A percentile compares a stretch with the other conserved stretches of the same genome.
Evolutionary conservation across 805 yeast genomes (phyloP).

Genomic region (Yarrowia phangngaensis): DNA sequence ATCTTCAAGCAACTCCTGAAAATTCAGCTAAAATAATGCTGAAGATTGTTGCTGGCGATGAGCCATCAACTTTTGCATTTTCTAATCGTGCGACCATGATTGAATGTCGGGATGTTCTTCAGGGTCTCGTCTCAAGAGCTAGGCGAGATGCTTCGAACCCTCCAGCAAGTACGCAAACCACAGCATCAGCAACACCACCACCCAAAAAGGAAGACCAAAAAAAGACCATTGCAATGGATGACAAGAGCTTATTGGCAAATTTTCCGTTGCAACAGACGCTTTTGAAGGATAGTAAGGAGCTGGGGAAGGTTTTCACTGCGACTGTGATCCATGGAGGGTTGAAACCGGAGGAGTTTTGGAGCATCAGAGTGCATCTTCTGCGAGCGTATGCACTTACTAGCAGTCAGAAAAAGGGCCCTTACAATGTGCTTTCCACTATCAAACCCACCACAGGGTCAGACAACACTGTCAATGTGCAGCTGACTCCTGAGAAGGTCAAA

Average conservation of each 20-base stretch:
- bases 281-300: constrained; percentile 59
- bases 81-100: constrained; percentile 22
- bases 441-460: constrained; percentile 91
- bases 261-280: constrained; percentile 74
- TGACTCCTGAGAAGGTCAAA: constrained; percentile 83
- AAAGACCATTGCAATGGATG: constrained; percentile 46
- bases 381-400: constrained; percentile 82
- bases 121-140: constrained; percentile 15
- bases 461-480: constrained; percentile 87
- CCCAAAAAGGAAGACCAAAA: constrained; percentile 36
- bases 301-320: constrained; percentile 77
- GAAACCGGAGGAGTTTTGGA: constrained; percentile 83
- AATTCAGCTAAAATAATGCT: constrained; percentile 63
- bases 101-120: constrained; percentile 22
- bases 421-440: constrained; percentile 88
- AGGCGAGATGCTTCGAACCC: constrained; percentile 17
- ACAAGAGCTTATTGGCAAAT: constrained; percentile 60
- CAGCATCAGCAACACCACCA: constrained; percentile 38
- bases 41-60: constrained; percentile 44
- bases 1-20: constrained; percentile 67
- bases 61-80: constrained; percentile 10
- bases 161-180: constrained; percentile 13
- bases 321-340: constrained; percentile 70
- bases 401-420: constrained; percentile 86
- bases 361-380: constrained; percentile 68